Evolutionary conservation across 768 basidiomycete species (phyloP), one percentile per base, ranked within the genome.

Genomic region (Rhizopogon sp.): DNA sequence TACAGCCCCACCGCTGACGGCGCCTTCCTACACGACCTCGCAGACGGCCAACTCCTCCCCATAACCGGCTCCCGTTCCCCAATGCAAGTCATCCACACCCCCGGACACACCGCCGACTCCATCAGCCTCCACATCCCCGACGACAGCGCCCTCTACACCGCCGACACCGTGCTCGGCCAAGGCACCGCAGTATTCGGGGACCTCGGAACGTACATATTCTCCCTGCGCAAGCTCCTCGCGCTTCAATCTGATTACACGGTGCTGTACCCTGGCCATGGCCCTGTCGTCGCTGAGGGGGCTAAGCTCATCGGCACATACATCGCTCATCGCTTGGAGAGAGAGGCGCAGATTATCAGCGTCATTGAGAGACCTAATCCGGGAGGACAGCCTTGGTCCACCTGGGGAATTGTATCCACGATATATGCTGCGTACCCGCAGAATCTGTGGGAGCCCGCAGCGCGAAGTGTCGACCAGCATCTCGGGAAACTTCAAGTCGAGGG

Each of bases 191-290:
- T 95, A 5, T 97, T 98, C 66, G 88, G 90, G 60, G 88, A 96
- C 62, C 81, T 98, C 13, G 73, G 77, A 0, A 62, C 78, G 5
- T 97, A 94, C 63, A 69, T 95, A 20, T 57, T 72, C 5, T 86
- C 84, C 56, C 77, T 96, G 43, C 76, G 74, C 42, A 77, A 69
- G 59, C 78, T 92, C 71, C 72, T 84, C 16, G 68, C 64, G 11
- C 61, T 68, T 55, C 49, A 60, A 29, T 78, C 78, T 59, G 71
- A 71, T 8, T 79, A 81, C 63, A 71, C 72, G 22, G 60, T 62
- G 14, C 74, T 98, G n/a, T 95, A 93, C 66, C 94, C 95, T 0
- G 93, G 84, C 1, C 96, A 98, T 58, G 96, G 96, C 0, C 87
- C 90, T 5, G 83, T 90, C 35, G 79, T 95, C 2, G 56, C 68